These are phyloP conservation scores for Trichosporon asahii DNA, from an alignment of 1,284 basidiomycete species.

Conservation along the genomic window DNA sequence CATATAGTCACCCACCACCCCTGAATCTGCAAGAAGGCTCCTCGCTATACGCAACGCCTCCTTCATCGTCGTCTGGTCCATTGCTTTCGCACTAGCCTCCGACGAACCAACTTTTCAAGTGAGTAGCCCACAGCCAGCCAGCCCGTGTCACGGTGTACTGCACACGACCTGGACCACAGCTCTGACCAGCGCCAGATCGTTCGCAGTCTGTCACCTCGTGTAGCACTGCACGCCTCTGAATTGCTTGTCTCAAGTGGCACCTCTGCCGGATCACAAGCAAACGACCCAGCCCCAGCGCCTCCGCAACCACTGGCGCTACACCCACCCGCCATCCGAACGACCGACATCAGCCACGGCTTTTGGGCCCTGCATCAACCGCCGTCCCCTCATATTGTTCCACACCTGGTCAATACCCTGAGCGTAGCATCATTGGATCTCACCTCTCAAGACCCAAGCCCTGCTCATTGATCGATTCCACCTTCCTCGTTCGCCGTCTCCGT, in stretches of 20 bases:
- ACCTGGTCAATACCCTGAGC: neutral
- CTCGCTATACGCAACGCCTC: neutral
- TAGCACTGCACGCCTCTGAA: neutral
- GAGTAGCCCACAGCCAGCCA: neutral
- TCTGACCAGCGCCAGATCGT: neutral
- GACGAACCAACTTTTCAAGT: neutral
- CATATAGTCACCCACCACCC: neutral
- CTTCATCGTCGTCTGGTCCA: neutral
- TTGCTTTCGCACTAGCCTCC: neutral
- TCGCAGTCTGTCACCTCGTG: neutral
- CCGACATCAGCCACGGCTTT: slow-evolving; percentile 2
- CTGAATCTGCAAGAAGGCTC: neutral
- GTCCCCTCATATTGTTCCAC: slow-evolving; percentile 5
- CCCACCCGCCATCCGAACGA: neutral
- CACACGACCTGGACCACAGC: neutral
- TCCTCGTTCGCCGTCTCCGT: neutral
- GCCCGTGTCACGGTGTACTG: neutral
- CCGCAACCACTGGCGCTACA: neutral
- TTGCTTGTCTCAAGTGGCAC: slow-evolving; percentile 6
- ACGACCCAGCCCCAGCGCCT: neutral
- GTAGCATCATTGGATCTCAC: slow-evolving; percentile 5
- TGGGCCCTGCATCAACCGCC: neutral
- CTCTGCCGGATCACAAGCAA: neutral
- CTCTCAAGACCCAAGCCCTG: neutral
- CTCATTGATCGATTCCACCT: neutral